Evolutionary conservation across 106 monocot species (phyloP).

Genomic region (Dioscorea dumetorum): DNA sequence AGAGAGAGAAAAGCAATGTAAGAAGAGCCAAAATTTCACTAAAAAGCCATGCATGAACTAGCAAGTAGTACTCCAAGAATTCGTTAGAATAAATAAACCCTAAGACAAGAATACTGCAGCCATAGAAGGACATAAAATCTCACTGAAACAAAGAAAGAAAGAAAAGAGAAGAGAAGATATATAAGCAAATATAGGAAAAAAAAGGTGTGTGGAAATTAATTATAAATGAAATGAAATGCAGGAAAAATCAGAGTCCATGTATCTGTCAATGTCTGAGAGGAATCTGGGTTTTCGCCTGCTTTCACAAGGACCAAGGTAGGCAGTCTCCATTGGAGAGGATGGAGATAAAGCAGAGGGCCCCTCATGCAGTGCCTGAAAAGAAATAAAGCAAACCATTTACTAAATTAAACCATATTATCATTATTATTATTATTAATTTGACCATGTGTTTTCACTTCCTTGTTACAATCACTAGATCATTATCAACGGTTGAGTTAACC

Average conservation of each 20-base stretch:
- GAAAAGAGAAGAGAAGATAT: neutral
- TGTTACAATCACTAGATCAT: too few relatives aligned
- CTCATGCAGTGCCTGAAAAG: constrained; percentile 2
- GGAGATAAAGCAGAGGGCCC: neutral
- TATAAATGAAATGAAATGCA: neutral
- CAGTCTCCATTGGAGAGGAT: constrained; percentile 12
- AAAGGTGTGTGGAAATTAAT: neutral
- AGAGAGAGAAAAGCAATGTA: constrained; percentile 3
- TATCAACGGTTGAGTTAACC: too few relatives aligned
- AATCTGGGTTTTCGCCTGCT: constrained; percentile 38
- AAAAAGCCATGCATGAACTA: constrained; percentile 5
- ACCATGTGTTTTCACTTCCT: too few relatives aligned
- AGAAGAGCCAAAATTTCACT: neutral
- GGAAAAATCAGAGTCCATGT: neutral
- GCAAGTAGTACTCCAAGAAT: neutral
- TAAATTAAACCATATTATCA: too few relatives aligned
- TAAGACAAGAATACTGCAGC: neutral
- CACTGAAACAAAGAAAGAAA: constrained; percentile 3
- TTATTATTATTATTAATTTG: too few relatives aligned
- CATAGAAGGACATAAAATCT: constrained; percentile 1
- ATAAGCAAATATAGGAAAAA: neutral
- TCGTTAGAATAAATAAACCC: constrained; percentile 10
- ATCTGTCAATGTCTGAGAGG: constrained; percentile 21
- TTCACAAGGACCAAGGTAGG: constrained; percentile 22
- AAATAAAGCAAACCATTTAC: neutral